Evolutionary conservation across 2,329 filamentous ascomycete genomes (phyloP).

Genomic region (Biscogniauxia marginata): DNA sequence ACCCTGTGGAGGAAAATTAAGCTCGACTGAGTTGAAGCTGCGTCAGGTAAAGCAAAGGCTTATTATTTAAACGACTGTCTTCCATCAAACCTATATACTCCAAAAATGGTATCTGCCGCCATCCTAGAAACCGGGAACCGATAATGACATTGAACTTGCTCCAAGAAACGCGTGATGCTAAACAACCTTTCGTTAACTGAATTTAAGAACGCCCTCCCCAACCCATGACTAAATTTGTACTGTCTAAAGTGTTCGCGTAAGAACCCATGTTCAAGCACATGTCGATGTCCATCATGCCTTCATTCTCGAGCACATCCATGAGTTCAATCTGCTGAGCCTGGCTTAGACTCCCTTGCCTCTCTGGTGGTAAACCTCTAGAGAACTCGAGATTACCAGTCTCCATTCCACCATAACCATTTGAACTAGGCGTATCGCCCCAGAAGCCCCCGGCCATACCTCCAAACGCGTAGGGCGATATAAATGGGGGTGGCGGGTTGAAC

Average conservation of each 20-base stretch:
- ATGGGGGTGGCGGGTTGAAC: conserved; percentile 52
- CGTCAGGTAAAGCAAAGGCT: background rate
- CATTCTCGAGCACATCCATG: conserved; percentile 75
- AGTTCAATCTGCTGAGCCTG: conserved; percentile 81
- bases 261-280: conserved; percentile 51
- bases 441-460: conserved; percentile 40
- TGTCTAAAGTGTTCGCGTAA: conserved; percentile 13
- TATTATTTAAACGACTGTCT: background rate
- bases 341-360: conserved; percentile 67
- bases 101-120: background rate
- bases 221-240: conserved; percentile 9
- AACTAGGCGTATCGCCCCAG: conserved; percentile 33
- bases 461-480: conserved; percentile 54
- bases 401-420: conserved; percentile 26
- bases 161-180: background rate
- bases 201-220: conserved; percentile 15
- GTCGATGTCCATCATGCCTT: conserved; percentile 62
- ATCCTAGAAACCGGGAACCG: background rate
- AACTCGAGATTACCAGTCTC: conserved; percentile 23
- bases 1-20: too few species aligned
- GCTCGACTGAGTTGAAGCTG: too few species aligned
- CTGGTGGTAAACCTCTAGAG: conserved; percentile 35
- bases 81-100: background rate
- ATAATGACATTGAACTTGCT: background rate
- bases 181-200: background rate